Base-by-base conservation (phyloP, 1,284 basidiomycete genomes). In the Ceratobasidium sp. region DNA sequence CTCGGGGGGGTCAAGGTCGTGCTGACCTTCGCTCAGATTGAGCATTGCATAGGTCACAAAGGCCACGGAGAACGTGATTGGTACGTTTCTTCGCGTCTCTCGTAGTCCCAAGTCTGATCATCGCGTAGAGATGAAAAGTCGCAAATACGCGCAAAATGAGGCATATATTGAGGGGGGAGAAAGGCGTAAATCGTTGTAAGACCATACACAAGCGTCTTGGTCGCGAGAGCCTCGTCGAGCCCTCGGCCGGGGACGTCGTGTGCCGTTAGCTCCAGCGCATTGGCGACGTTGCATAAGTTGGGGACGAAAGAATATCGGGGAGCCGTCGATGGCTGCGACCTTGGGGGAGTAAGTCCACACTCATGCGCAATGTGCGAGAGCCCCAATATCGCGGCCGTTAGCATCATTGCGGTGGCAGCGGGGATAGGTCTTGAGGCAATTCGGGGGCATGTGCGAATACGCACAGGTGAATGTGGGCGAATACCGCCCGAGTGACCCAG, bases 141-240 rank as follows among this genome's bases (percentile, higher is more conserved):
- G 38, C 22, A 52, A 29, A n/a, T n/a, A n/a, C n/a, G n/a, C n/a
- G n/a, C n/a, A n/a, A n/a, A n/a, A n/a, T n/a, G n/a, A n/a, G n/a
- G n/a, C n/a, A n/a, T 32, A n/a, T 17, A 35, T 47, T 8, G 7
- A 31, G 20, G 62, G 50, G 62, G 38, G 45, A 17, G 47, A 53
- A 29, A 15, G 31, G 62, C 62, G 32, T 22, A 65, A 40, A 64
- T 32, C 45, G 62, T 54, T 67, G 50, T 67, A 42, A 67, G 62
- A 67, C 62, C 62, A 67, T 67, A 67, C 62, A 67, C 62, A 43
- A 67, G 62, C 62, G 38, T 38, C 50, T 50, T 32, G 62, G n/a
- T n/a, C 38, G 50, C 62, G 62, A 67, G 62, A 67, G 62, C 62
- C 50, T 53, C 20, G 38, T 54, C 60, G 47, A 29, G 22, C 38